Percentiles rank a stretch among this genome's conserved stretches.
Evolutionary conservation across 352 stramenopile species (phyloP).

Genomic region (Phytopythium delawarense): DNA sequence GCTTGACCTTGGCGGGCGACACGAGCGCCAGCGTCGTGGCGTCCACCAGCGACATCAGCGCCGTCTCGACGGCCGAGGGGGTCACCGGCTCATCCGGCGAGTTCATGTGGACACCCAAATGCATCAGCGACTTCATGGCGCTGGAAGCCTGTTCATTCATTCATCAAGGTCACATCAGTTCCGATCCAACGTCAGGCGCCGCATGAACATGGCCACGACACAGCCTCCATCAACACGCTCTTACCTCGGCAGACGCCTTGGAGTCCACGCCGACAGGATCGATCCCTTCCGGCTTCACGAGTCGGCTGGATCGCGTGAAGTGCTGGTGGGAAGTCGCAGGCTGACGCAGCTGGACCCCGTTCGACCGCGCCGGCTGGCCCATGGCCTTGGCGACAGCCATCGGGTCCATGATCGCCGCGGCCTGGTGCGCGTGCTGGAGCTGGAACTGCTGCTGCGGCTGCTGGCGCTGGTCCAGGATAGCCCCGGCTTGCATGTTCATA

Average conservation of each 20-base stretch:
- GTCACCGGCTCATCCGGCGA: conserved; percentile 2
- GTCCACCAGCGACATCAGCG: conserved; percentile 57
- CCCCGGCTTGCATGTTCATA: conserved; percentile 1
- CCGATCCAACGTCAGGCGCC: not conserved
- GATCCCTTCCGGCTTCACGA: not conserved
- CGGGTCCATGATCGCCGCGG: conserved; percentile 6
- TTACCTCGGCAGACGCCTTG: not conserved
- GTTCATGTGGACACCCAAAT: not conserved
- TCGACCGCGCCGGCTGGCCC: not conserved
- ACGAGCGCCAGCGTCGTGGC: conserved; percentile 37
- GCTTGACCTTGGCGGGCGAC: conserved; percentile 40
- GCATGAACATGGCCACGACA: not conserved
- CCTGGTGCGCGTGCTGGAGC: not conserved
- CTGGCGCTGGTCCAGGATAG: conserved; percentile 7
- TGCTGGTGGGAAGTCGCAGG: not conserved
- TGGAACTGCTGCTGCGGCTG: conserved; percentile 5
- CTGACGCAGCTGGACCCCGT: not conserved
- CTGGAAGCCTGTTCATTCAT: not conserved
- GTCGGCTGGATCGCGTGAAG: not conserved
- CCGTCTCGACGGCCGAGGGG: conserved; percentile 34
- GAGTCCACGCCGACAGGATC: not conserved
- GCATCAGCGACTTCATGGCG: conserved; percentile 2
- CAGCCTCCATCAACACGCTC: not conserved
- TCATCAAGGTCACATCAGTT: not conserved
- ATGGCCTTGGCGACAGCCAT: conserved; percentile 7